Base-by-base conservation (phyloP, 257 asterid genomes). In the Jacaranda mimosifolia region DNA sequence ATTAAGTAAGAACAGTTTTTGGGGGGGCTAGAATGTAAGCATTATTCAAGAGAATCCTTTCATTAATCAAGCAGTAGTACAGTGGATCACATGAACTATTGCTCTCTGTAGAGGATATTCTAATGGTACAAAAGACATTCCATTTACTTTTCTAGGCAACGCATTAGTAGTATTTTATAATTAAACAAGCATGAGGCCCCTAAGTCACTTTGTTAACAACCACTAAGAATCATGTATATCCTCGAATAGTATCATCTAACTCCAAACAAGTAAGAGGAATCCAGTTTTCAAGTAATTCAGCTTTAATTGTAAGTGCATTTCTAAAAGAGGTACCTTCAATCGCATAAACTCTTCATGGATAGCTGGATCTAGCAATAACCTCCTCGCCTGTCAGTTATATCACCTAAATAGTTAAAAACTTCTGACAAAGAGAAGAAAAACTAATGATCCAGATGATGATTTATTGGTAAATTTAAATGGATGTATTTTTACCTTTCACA, bases 301-400 rank as follows among this genome's bases (percentile, higher is more conserved):
- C 5, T 64, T 52, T 58, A 56, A 68, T 3, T 32, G 56, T 57
- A 43, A 63, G 57, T 15, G 51, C 43, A 64, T 58, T 38, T 75
- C 63, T 5, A 76, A 71, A 85, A 62, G 35, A 66, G 19, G 70
- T 52, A 96, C 99, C 98, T 96, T 96, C 74, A 93, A 82, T 70
- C 99, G 86, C 73, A 87, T 91, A 83, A 96, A 96, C 82, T 96
- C 99, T 81, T 96, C 99, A 80, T 96, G 97, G 78, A 96, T 90
- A 59, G 99, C 98, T 43, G 99, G 99, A 76, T 93, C 99, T n/a
- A 96, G 89, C 80, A 96, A 73, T 72, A 96, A 79, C 75, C 87
- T 89, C 88, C 93, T 88, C 26, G 98, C 99, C 97, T 92, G 93
- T 71, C 80, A 88, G 15, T 53, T 83, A 59, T 10, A 81, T 55